These are phyloP conservation scores for Primulina eburnea DNA, from an alignment of 257 asterid genomes.

Conservation along the genomic window DNA sequence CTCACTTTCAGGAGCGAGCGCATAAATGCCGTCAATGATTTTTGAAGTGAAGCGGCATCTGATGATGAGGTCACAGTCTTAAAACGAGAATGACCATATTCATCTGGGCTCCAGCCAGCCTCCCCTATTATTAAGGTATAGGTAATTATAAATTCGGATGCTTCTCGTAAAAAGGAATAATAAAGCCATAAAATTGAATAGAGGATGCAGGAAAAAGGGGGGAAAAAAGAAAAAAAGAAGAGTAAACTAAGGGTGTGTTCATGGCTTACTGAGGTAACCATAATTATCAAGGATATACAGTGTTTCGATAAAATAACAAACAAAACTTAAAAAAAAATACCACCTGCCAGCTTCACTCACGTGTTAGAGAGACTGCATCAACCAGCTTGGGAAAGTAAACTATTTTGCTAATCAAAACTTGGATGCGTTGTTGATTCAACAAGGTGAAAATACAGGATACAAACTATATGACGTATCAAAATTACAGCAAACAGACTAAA, in stretches of 20 bases:
- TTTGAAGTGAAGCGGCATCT: slow-evolving; percentile 68
- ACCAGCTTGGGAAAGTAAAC: slow-evolving; percentile 4
- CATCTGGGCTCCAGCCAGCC: slow-evolving; percentile 98
- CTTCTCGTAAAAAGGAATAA: slow-evolving; percentile 16
- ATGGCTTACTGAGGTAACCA: neutral
- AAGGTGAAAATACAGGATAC: neutral
- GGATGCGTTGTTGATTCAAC: neutral
- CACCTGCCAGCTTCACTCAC: slow-evolving; percentile 14
- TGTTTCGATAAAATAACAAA: too few species aligned
- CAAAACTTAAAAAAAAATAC: neutral
- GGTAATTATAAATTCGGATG: slow-evolving; percentile 31
- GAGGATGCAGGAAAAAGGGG: slow-evolving; percentile 3
- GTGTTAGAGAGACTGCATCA: slow-evolving; percentile 3
- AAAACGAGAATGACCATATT: slow-evolving; percentile 87
- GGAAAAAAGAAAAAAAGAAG: too few species aligned
- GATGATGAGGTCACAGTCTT: slow-evolving; percentile 55
- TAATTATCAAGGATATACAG: neutral
- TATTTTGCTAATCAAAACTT: too few species aligned
- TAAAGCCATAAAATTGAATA: neutral
- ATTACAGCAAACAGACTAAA: neutral
- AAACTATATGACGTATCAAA: neutral
- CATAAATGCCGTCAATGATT: slow-evolving; percentile 81
- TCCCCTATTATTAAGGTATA: slow-evolving; percentile 54
- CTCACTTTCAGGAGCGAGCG: slow-evolving; percentile 83
- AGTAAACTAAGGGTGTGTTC: neutral